Percentiles rank a stretch among this genome's conserved stretches.
Evolutionary conservation across 75 land plant species (phyloP).

Genomic region (Cupressus sempervirens): DNA sequence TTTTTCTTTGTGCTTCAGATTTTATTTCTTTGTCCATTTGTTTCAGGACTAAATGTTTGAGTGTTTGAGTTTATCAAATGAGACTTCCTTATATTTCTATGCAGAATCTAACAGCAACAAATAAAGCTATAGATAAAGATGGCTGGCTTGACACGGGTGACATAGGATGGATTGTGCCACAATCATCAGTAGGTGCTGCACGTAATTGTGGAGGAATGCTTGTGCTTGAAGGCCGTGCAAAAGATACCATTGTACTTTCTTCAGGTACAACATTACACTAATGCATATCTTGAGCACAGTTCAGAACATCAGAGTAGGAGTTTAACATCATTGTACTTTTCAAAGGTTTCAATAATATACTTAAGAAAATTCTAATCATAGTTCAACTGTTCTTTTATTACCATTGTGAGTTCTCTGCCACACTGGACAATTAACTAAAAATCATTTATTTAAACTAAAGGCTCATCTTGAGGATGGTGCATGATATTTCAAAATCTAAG

Average conservation of each 20-base stretch:
- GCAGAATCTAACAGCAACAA: slow-evolving; percentile 73
- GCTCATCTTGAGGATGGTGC: not conserved
- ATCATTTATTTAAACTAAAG: not conserved
- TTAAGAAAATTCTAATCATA: not conserved
- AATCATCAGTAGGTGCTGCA: slow-evolving; percentile 51
- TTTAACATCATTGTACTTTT: slow-evolving; percentile 52
- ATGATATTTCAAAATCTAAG: not conserved
- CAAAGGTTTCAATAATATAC: slow-evolving; percentile 37
- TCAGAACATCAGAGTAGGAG: not conserved
- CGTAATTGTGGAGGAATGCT: slow-evolving; percentile 74
- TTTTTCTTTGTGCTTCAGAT: not conserved
- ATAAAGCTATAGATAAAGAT: slow-evolving; percentile 55
- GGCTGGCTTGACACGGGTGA: slow-evolving; percentile 96
- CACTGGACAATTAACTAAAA: not conserved
- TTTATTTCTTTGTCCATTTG: not conserved
- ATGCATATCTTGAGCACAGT: not conserved
- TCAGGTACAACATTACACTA: slow-evolving; percentile 39
- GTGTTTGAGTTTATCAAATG: not conserved
- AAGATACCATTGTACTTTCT: slow-evolving; percentile 92
- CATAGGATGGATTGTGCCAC: slow-evolving; percentile 88
- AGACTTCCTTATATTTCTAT: not conserved
- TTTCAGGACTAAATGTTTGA: not conserved
- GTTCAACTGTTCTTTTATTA: slow-evolving; percentile 1
- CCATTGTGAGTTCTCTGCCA: not conserved
- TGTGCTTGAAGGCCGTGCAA: slow-evolving; percentile 91